Conservation (phyloP, 1,284 basidiomycete species). For the Heterobasidion parviporum region DNA sequence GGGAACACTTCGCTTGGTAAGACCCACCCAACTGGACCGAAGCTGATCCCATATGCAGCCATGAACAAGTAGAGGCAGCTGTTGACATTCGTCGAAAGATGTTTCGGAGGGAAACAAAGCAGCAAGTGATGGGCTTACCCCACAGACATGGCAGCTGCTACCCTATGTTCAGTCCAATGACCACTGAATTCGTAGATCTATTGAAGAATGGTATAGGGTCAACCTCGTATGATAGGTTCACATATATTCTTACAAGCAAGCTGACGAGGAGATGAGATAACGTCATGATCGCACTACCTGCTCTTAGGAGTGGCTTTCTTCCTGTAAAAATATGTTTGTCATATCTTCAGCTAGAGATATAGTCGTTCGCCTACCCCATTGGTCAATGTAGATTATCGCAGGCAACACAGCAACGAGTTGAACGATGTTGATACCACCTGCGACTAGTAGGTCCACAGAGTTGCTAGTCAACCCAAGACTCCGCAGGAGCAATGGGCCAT, state of each 20-base stretch:
- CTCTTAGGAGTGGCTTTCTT: constrained; percentile 54
- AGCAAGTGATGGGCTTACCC: constrained; percentile 29
- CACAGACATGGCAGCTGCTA: constrained; percentile 61
- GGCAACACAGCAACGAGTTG: constrained; percentile 73
- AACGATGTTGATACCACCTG: constrained; percentile 74
- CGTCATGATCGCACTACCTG: constrained; percentile 67
- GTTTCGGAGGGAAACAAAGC: constrained; percentile 3
- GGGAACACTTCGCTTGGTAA: constrained; percentile 81
- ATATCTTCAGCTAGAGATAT: neutral
- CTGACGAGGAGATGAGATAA: constrained; percentile 67
- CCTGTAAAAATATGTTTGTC: constrained; percentile 26
- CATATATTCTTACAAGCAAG: constrained; percentile 39
- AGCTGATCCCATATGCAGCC: constrained; percentile 73
- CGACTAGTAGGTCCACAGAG: constrained; percentile 52
- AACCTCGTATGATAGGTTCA: neutral
- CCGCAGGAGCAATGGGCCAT: constrained; percentile 65
- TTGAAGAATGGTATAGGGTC: neutral
- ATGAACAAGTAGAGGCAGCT: constrained; percentile 75
- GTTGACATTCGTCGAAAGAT: constrained; percentile 13
- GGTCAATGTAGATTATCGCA: constrained; percentile 64
- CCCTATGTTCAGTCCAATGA: constrained; percentile 47
- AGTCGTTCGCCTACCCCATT: constrained; percentile 42
- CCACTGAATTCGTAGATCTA: constrained; percentile 43
- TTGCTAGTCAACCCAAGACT: constrained; percentile 51
- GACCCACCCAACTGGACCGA: constrained; percentile 84